A percentile compares a stretch with the other conserved stretches of the same genome.
phyloP scores from a whole-genome alignment of 768 basidiomycete species.

The Hemileccinum impolitum region DNA sequence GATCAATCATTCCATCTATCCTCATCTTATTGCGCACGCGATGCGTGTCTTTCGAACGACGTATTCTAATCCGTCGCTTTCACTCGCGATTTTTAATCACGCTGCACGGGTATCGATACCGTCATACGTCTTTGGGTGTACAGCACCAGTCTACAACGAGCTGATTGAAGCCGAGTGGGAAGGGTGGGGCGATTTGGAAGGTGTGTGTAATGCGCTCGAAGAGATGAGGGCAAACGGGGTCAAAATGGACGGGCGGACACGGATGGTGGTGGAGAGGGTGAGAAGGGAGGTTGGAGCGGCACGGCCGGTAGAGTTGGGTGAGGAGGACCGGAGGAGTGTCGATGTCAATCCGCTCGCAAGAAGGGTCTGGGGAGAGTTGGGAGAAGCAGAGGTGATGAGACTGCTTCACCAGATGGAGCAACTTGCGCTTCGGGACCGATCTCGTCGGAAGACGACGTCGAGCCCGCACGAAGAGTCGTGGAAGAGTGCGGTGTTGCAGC shows the following conservation, averaged over 20 bases:
- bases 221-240: constrained; percentile 87
- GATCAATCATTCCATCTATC: constrained; percentile 65
- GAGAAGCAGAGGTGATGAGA: constrained; percentile 48
- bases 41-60: constrained; percentile 78
- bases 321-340: constrained; percentile 28
- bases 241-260: constrained; percentile 56
- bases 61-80: constrained; percentile 75
- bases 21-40: constrained; percentile 70
- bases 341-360: constrained; percentile 33
- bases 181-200: constrained; percentile 76
- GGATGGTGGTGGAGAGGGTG: constrained; percentile 57
- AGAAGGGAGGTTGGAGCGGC: constrained; percentile 59
- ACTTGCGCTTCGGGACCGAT: constrained; percentile 28
- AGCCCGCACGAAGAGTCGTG: constrained; percentile 33
- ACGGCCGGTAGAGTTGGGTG: constrained; percentile 40
- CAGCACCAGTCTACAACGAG: constrained; percentile 85
- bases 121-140: constrained; percentile 88
- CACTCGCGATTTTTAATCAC: constrained; percentile 79
- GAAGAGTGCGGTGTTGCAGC: constrained; percentile 38
- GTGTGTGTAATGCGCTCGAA: constrained; percentile 65
- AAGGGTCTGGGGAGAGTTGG: constrained; percentile 42
- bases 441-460: constrained; percentile 10
- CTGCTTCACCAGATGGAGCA: constrained; percentile 52
- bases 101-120: constrained; percentile 70
- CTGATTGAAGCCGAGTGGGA: constrained; percentile 83